These are phyloP conservation scores for Microbotryum violaceum DNA, from an alignment of 1,284 basidiomycete species.

Conservation along the genomic window DNA sequence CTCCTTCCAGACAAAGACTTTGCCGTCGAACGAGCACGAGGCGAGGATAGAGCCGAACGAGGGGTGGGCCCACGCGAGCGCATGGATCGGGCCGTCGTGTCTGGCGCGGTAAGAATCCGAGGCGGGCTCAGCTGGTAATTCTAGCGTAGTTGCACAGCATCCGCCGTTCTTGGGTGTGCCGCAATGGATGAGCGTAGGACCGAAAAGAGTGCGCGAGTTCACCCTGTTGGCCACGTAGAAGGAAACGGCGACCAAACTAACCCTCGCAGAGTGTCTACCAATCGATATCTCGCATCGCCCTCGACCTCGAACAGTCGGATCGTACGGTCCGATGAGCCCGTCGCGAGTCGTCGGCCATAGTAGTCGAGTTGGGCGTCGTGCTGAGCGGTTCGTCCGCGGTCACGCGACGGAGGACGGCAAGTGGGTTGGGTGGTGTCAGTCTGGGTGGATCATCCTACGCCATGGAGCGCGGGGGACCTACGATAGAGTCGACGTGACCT, in stretches of 20 bases:
- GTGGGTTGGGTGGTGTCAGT: background rate
- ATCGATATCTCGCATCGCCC: conserved; percentile 48
- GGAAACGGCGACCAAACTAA: conserved; percentile 38
- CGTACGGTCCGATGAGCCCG: conserved; percentile 91
- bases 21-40: conserved; percentile 95
- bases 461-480: conserved; percentile 44
- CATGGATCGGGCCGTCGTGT: conserved; percentile 96
- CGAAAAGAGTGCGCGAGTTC: no score
- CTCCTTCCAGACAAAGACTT: conserved; percentile 98
- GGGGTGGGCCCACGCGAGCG: conserved; percentile 97
- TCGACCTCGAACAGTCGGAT: conserved; percentile 93
- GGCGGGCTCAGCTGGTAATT: conserved; percentile 9
- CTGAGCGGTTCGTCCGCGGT: conserved; percentile 43
- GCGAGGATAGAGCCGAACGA: conserved; percentile 94
- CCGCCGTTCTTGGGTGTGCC: no score
- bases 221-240: no score
- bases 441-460: background rate
- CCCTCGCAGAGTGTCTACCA: conserved; percentile 67
- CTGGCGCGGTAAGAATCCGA: conserved; percentile 39
- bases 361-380: conserved; percentile 98
- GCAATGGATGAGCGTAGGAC: no score
- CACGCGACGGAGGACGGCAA: background rate
- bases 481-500: conserved; percentile 91
- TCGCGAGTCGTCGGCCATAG: conserved; percentile 92
- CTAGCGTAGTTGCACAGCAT: background rate